A percentile compares a stretch with the other conserved stretches of the same genome.
Conservation (phyloP, 768 basidiomycete genomes). For the Tubosaeta brunneosetosa region DNA sequence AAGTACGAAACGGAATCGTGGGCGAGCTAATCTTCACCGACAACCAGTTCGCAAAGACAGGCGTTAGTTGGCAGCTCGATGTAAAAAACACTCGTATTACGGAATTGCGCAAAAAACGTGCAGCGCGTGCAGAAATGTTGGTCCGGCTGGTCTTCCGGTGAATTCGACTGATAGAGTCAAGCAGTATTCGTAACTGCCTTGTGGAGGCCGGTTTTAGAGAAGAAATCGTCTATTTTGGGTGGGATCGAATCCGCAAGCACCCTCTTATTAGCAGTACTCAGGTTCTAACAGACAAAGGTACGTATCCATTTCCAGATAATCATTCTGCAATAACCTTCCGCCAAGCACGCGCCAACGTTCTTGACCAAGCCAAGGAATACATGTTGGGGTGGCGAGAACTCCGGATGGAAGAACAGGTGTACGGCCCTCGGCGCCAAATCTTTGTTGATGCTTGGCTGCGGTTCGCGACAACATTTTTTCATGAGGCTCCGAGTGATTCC, state of each 20-base stretch:
- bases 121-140: constrained; percentile 24
- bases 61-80: constrained; percentile 24
- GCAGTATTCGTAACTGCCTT: constrained; percentile 19
- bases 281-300: constrained; percentile 21
- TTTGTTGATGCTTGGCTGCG: constrained; percentile 25
- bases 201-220: constrained; percentile 18
- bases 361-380: constrained; percentile 21
- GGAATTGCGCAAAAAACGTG: constrained; percentile 21
- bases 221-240: constrained; percentile 28
- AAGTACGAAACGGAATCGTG: not conserved
- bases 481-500: constrained; percentile 4
- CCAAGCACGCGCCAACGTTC: constrained; percentile 14
- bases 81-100: constrained; percentile 15
- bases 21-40: constrained; percentile 7
- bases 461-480: constrained; percentile 18
- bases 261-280: constrained; percentile 25
- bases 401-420: constrained; percentile 28
- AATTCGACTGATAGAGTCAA: constrained; percentile 3
- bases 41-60: constrained; percentile 22
- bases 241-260: constrained; percentile 30
- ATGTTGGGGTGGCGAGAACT: constrained; percentile 31
- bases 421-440: constrained; percentile 20
- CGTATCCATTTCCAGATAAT: not conserved
- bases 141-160: constrained; percentile 1
- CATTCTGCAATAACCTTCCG: constrained; percentile 5